phyloP scores from a whole-genome alignment of 2,329 filamentous ascomycete species.

The Aspergillus costaricaensis region DNA sequence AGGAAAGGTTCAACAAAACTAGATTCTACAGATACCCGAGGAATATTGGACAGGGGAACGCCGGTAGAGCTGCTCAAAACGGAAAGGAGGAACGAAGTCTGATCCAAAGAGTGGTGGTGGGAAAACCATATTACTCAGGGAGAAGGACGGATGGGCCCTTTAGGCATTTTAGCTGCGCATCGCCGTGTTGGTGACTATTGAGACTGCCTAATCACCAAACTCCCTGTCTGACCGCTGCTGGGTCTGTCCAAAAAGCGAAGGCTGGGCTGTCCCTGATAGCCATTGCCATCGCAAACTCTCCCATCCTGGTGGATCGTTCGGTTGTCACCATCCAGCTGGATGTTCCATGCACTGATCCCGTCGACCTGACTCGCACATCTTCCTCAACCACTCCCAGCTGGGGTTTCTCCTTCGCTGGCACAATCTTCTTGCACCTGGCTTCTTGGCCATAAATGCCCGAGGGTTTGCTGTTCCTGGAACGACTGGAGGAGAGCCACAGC shows the following conservation, averaged over 20 bases:
- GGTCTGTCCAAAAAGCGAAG: neutral
- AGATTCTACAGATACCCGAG: neutral
- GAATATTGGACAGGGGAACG: neutral
- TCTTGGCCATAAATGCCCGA: slow-evolving; percentile 1
- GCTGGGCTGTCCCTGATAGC: neutral
- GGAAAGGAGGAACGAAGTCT: neutral
- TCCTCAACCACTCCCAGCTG: no score
- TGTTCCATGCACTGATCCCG: neutral
- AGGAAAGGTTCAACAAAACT: neutral
- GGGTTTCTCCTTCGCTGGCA: no score
- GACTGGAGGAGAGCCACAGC: neutral
- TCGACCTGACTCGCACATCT: neutral
- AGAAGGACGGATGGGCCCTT: neutral
- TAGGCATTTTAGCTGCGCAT: neutral
- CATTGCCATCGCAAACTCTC: neutral
- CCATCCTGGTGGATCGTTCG: neutral
- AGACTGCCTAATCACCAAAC: neutral
- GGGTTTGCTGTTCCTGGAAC: slow-evolving; percentile 13
- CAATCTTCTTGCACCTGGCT: neutral
- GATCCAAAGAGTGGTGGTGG: neutral
- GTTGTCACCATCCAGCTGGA: neutral
- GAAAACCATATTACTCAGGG: neutral
- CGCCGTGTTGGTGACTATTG: neutral
- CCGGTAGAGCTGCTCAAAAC: neutral
- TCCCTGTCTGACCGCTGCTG: neutral